Conservation (phyloP, 2,329 filamentous ascomycete genomes). For the Xylaria sp. region DNA sequence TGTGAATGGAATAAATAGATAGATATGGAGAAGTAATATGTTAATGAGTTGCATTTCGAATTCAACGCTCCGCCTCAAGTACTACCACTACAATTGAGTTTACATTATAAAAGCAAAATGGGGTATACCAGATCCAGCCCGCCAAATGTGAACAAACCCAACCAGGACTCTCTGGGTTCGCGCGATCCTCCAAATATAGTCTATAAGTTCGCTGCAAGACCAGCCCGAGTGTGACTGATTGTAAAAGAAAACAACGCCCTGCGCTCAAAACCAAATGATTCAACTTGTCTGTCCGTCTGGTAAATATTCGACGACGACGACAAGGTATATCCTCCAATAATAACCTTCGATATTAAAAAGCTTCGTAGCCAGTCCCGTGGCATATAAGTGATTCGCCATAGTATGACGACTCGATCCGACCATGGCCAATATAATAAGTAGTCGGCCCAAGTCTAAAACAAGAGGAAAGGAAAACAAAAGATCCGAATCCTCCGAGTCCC, state of each 20-base stretch:
- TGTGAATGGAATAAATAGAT: too few relatives aligned
- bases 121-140: slow-evolving; percentile 43
- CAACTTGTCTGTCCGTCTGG: slow-evolving; percentile 12
- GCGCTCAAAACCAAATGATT: slow-evolving; percentile 31
- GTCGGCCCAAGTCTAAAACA: slow-evolving; percentile 28
- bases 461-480: slow-evolving; percentile 25
- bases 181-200: slow-evolving; percentile 26
- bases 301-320: neutral
- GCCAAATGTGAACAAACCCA: slow-evolving; percentile 23
- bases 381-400: slow-evolving; percentile 10
- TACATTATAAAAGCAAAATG: slow-evolving; percentile 29
- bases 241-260: slow-evolving; percentile 31
- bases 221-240: slow-evolving; percentile 12
- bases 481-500: slow-evolving; percentile 25
- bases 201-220: slow-evolving; percentile 33
- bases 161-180: neutral
- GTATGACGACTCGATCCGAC: neutral
- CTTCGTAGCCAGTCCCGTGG: slow-evolving; percentile 4
- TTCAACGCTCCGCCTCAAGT: slow-evolving; percentile 11
- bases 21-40: neutral
- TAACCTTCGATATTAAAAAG: slow-evolving; percentile 29
- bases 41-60: neutral
- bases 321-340: slow-evolving; percentile 17
- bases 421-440: neutral
- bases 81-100: slow-evolving; percentile 30